phyloP scores from a whole-genome alignment of 192 early-diverging fungal species.

The Obelidium mucronatum region DNA sequence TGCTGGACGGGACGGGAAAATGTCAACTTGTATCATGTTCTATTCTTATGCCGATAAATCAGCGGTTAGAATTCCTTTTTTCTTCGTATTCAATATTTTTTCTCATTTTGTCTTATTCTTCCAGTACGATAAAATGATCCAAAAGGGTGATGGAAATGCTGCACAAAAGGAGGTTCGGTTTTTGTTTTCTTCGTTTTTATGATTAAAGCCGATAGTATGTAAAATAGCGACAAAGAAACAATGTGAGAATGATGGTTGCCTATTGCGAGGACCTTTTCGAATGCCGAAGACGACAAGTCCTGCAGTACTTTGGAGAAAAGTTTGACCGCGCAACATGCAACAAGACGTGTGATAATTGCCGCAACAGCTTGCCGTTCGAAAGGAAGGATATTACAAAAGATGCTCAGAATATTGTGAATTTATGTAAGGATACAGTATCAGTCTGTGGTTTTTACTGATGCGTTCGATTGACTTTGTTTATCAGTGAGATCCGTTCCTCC shows the following conservation, averaged over 20 bases:
- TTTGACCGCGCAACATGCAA: conserved; percentile 73
- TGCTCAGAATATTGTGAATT: conserved; percentile 54
- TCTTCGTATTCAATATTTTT: conserved; percentile 9
- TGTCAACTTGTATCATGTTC: conserved; percentile 83
- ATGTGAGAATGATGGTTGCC: conserved; percentile 58
- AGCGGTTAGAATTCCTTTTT: conserved; percentile 43
- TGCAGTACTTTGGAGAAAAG: conserved; percentile 89
- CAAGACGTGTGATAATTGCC: conserved; percentile 91
- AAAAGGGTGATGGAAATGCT: conserved; percentile 78
- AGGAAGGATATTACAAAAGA: conserved; percentile 64
- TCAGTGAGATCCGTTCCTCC: conserved; percentile 38
- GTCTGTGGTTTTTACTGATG: too few relatives aligned
- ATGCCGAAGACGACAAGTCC: conserved; percentile 87
- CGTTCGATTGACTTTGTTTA: too few relatives aligned
- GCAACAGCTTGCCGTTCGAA: conserved; percentile 36
- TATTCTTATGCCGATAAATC: conserved; percentile 79
- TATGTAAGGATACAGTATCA: too few relatives aligned
- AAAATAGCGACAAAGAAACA: conserved; percentile 58
- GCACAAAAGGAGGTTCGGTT: conserved; percentile 79
- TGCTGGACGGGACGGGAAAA: conserved; percentile 90
- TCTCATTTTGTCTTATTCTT: neutral
- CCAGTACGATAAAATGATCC: conserved; percentile 79
- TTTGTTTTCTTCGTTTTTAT: neutral
- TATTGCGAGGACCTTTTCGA: conserved; percentile 89
- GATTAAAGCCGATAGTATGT: neutral